phyloP scores from a whole-genome alignment of 2,329 filamentous ascomycete species.

The Pseudogymnoascus sp. region DNA sequence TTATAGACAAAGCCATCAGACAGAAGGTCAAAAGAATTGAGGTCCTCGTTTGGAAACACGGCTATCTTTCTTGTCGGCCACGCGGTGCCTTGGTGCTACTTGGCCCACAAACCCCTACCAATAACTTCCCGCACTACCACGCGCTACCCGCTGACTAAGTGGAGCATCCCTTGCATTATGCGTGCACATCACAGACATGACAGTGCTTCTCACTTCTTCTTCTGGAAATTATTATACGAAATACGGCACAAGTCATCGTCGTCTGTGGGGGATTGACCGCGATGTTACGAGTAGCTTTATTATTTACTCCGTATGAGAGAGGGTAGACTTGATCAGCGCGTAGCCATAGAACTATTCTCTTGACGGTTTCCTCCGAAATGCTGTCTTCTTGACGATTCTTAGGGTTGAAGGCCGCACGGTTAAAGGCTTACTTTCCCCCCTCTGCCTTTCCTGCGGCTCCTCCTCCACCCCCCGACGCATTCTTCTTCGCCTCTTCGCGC shows the following conservation, averaged over 20 bases:
- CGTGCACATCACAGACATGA: not conserved
- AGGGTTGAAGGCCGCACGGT: not conserved
- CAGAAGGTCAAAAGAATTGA: constrained; percentile 2
- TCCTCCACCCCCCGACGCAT: not conserved
- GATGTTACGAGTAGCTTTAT: not conserved
- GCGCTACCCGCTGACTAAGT: not conserved
- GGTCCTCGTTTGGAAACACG: not conserved
- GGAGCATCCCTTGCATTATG: not conserved
- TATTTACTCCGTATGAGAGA: not conserved
- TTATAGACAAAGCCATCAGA: not conserved
- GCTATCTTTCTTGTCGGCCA: constrained; percentile 1
- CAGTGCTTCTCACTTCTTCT: constrained; percentile 3
- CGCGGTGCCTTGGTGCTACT: constrained; percentile 1
- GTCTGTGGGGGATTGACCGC: not conserved
- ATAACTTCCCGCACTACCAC: not conserved
- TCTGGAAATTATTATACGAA: not conserved
- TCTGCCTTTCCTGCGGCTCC: not conserved
- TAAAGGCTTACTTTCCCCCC: not conserved
- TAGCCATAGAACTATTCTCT: not conserved
- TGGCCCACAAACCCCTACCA: constrained; percentile 1
- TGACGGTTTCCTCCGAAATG: not conserved
- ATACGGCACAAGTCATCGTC: not conserved
- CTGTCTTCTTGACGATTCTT: not conserved
- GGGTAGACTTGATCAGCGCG: not conserved
- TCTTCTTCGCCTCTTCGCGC: not conserved